Evolutionary conservation across 2,329 filamentous ascomycete species (phyloP).

Genomic region (Fusarium algeriense): DNA sequence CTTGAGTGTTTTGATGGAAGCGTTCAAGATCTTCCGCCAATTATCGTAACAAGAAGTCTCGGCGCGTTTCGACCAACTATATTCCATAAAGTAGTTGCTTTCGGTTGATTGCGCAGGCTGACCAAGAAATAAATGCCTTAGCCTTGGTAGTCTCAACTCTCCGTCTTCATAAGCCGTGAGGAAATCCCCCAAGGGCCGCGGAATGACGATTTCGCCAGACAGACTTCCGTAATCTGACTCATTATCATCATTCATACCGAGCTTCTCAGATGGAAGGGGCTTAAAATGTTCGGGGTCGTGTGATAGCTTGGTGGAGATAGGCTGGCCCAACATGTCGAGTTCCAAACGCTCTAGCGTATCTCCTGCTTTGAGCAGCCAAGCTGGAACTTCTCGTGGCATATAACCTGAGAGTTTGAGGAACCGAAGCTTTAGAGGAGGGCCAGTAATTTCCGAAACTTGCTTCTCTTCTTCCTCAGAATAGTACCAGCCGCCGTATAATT

Average conservation of each 20-base stretch:
- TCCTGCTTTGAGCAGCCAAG: conserved; percentile 12
- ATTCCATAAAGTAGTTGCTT: fast-evolving
- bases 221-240: conserved; percentile 13
- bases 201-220: background rate
- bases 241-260: background rate
- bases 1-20: background rate
- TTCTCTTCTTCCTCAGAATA: fast-evolving
- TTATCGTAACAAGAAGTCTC: conserved; percentile 7
- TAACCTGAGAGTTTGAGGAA: conserved; percentile 28
- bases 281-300: fast-evolving
- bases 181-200: background rate
- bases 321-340: conserved; percentile 31
- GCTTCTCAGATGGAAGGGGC: conserved; percentile 17
- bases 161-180: background rate
- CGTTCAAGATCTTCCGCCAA: background rate
- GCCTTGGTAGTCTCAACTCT: background rate
- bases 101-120: background rate
- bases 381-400: conserved; percentile 12
- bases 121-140: background rate
- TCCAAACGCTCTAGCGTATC: conserved; percentile 26
- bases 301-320: background rate
- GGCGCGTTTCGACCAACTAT: conserved; percentile 10
- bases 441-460: background rate
- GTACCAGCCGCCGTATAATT: conserved; percentile 1
- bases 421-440: background rate